Conservation (phyloP, 257 asterid genomes). For the Plectranthus barbatus region DNA sequence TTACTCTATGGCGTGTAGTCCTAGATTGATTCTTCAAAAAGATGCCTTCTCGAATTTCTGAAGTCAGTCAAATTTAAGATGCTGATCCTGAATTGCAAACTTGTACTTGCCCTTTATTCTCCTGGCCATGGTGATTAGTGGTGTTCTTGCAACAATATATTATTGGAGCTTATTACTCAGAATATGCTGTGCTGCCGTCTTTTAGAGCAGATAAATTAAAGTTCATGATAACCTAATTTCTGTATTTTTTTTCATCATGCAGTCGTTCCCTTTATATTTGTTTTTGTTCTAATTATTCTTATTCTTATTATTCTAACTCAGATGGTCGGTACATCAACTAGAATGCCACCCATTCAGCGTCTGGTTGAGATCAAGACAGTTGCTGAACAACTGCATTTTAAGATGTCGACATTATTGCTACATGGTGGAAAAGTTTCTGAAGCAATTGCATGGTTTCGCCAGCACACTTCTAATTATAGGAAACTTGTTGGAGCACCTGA, state of each 20-base stretch:
- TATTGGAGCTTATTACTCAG: not conserved
- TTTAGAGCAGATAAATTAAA: not conserved
- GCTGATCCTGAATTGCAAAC: not conserved
- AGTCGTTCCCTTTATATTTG: not conserved
- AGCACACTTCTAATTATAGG: conserved; percentile 60
- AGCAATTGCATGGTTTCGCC: conserved; percentile 83
- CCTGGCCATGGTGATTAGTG: not conserved
- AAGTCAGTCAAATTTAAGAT: not conserved
- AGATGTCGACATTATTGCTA: conserved; percentile 75
- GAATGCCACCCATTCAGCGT: conserved; percentile 86
- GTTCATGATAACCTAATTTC: not conserved
- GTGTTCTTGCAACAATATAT: not conserved
- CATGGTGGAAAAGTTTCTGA: conserved; percentile 86
- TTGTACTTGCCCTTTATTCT: not conserved
- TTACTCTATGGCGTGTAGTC: not conserved
- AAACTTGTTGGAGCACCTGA: conserved; percentile 68
- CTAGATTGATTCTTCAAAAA: not conserved
- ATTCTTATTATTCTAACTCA: conserved; percentile 15
- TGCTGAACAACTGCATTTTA: conserved; percentile 87
- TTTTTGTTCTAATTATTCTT: not conserved
- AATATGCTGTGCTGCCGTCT: not conserved
- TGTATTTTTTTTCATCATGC: conserved; percentile 9
- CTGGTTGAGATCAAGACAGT: conserved; percentile 79
- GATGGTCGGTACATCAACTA: conserved; percentile 89
- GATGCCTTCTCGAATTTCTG: not conserved